Evolutionary conservation across 108 stramenopile genomes (phyloP), one percentile per base, ranked within the genome.

Genomic region (Parietichytrium sp.): DNA sequence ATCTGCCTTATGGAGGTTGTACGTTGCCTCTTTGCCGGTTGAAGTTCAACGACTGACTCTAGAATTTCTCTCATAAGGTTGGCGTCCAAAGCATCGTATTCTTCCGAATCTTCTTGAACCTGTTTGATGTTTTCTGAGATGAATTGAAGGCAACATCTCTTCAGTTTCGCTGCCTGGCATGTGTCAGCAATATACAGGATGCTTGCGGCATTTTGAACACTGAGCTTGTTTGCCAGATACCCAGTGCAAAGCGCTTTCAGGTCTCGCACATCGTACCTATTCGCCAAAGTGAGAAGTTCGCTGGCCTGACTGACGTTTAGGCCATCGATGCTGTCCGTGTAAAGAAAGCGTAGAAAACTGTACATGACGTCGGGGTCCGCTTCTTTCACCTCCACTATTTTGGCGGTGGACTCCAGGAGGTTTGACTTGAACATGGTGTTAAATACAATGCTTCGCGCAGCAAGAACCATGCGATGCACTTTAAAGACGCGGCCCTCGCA

Each of bases 381-480:
- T 2, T 72, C 61, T 72, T 72, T 72, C 38, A 72, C 61, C 61
- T 72, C 61, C 38, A 72, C 61, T n/a, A 72, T 25, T 23, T 72
- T 72, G 20, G 36, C 45, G 36, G 36, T 33, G 38, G 61, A 72
- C 42, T 72, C 61, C 15, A 33, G 61, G 10, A 72, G 42, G 13
- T 72, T 72, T 6, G 61, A 72, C 38, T 42, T 72, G 20, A 72
- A 72, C 61, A 72, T 72, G 10, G 61, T 42, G 61, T 72, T 42
- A 45, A 72, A 72, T 33, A 72, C 61, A 7, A 72, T 25, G 61
- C 61, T 72, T 6, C 61, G 61, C 1, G 61, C 18, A 72, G 61
- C 61, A 72, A 72, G 61, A 6, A 72, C 61, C 20, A 72, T 42
- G 20, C 61, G 61, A 38, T 72, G 61, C 38, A 72, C 61, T 25